Base-by-base conservation (phyloP, 768 basidiomycete species). In the Lentinula boryana region DNA sequence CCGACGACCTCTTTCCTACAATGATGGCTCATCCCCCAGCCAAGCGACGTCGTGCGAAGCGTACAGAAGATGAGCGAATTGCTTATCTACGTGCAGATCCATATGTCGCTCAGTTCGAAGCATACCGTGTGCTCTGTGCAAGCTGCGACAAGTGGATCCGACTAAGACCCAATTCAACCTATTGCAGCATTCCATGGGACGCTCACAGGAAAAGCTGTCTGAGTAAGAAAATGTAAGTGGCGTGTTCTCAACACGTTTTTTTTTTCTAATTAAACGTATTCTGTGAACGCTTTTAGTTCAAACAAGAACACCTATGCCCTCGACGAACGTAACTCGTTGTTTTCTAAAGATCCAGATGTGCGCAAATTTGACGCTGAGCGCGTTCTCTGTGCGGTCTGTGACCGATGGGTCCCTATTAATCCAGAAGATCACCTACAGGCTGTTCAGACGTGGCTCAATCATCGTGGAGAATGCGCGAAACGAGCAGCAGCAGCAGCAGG, bases 161-260 rank as follows among this genome's bases (percentile, higher is more conserved):
- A 15, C 77, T 92, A n/a, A 80, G 90, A 7, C 89, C 89, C 48
- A 93, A 93, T 70, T 91, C 89, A 58, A 91, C 89, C 0, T 93
- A 91, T 66, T 93, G 90, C 67, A 88, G 85, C n/a, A 91, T 92
- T 58, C 90, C 90, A 0, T 92, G 90, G 90, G 89, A 91, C 68
- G 89, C 90, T 3, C 90, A 92, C 68, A 77, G 90, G 44, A 91
- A 90, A 75, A 89, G 87, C 68, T 91, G 89, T 72, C 73, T 92
- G 50, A 84, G 88, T 1, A 91, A 89, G 75, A 88, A 89, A 71
- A 80, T 84, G 89, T 88, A 68, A 62, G 85, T 76, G 16, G 13
- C 16, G 12, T 12, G 8, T 44, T 49, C 32, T 9, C 41, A 57
- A 49, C 63, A 41, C 32, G 31, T 31, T 32, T 55, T 40, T 6